Base-by-base conservation (phyloP, 2,329 filamentous ascomycete genomes). In the Endoconidiophora laricicola region DNA sequence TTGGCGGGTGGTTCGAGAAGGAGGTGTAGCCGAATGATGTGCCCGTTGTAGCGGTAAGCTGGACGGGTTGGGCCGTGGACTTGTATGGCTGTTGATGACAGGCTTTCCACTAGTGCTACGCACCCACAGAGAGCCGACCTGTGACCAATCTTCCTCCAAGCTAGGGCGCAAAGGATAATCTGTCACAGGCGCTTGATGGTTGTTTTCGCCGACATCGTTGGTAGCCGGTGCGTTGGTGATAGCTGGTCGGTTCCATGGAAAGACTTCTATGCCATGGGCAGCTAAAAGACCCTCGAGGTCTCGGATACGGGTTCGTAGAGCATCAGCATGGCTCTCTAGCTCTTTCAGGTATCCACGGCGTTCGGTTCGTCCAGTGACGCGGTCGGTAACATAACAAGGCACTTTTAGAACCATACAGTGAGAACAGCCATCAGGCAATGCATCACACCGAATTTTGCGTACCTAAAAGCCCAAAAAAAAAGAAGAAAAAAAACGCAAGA, bases 401-500 rank as follows among this genome's bases (percentile, higher is more conserved):
- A 83, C 77, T 55, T 78, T 79, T 61, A 84, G 83, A 63, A 82
- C 79, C 57, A 77, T 68, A 67, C 86, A 94, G 58, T 85, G 82
- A 54, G 83, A 85, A 66, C 86, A 94, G 55, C 85, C 86, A 56
- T 84, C 81, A 29, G 82, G 78, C 39, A 83, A 71, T 49, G 79
- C 81, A 67, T 93, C 86, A 70, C 86, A 93, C 60, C 84, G 78
- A 58, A 93, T 93, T 66, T 94, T 94, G 57, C 86, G 78, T 52
- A 86, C 72, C 50, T 51, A 43, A n/a, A 43, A 7, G 6, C 20
- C 38, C 14, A 46, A 50, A 22, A 18, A 18, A 18, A 9, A 33
- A 12, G 12, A 10, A 33, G n/a, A 33, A 33, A 12, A 33, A 12
- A 33, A 12, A 9, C 3, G 9, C 4, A 33, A 33, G 29, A 33